These are phyloP conservation scores for Colletotrichum eremochloae DNA, from an alignment of 2,329 filamentous ascomycete genomes.

Conservation along the genomic window DNA sequence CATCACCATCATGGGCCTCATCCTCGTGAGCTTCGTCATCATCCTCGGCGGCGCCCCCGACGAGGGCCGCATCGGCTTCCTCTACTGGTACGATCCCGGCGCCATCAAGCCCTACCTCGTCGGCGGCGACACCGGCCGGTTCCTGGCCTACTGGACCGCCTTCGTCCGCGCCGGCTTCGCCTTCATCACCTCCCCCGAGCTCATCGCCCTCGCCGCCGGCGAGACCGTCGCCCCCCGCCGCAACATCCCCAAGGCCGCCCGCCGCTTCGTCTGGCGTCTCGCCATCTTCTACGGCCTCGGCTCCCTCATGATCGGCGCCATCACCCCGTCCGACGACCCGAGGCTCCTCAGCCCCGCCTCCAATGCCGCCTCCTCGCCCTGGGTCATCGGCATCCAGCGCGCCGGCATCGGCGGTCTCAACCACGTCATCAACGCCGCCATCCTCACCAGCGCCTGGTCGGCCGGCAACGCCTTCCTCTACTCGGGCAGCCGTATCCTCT, in stretches of 20 bases:
- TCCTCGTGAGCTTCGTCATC: conserved; percentile 68
- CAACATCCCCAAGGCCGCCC: conserved; percentile 75
- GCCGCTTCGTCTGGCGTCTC: conserved; percentile 72
- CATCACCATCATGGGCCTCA: conserved; percentile 68
- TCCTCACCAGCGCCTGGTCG: conserved; percentile 75
- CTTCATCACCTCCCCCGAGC: conserved; percentile 73
- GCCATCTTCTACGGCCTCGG: conserved; percentile 74
- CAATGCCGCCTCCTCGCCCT: conserved; percentile 71
- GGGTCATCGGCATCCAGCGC: conserved; percentile 77
- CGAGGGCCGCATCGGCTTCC: conserved; percentile 59
- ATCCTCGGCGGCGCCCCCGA: conserved; percentile 68
- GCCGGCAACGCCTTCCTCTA: conserved; percentile 74
- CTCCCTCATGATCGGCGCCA: conserved; percentile 71
- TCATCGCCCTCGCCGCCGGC: conserved; percentile 73
- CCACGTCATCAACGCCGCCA: conserved; percentile 76
- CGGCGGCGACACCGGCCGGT: conserved; percentile 62
- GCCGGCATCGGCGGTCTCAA: conserved; percentile 74
- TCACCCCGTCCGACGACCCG: conserved; percentile 74
- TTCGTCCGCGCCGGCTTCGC: conserved; percentile 71
- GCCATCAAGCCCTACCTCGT: conserved; percentile 64
- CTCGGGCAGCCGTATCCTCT: conserved; percentile 77
- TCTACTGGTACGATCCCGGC: conserved; percentile 55
- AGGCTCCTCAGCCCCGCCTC: conserved; percentile 70
- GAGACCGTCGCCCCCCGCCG: conserved; percentile 74
- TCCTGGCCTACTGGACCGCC: conserved; percentile 70